Base-by-base conservation (phyloP, 1,284 basidiomycete species). In the Puccinia horiana region DNA sequence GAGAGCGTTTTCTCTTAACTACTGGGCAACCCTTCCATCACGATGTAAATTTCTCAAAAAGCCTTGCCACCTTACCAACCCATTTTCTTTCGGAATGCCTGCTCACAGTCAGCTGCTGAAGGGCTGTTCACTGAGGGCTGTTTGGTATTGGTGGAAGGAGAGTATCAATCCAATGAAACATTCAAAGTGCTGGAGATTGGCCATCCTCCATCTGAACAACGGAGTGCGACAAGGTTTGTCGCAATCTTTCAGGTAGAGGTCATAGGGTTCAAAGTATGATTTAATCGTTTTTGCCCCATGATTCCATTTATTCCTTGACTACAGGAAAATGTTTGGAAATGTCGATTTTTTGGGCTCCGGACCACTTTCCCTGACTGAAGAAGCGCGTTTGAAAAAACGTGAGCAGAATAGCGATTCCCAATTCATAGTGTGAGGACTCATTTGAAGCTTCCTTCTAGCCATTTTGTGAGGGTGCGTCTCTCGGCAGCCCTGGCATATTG, bases 111-210 rank as follows among this genome's bases (percentile, higher is more conserved):
- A 83, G 96, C 96, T 6, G 95, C 95, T 65, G 96, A 98, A 86
- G 97, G 97, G 0, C 88, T 99, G 20, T 99, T 98, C 86, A 98
- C 96, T 0, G 96, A 99, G 87, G 97, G 97, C 0, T 94, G 93
- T 83, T 93, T 98, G 87, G 94, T 95, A 0, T 90, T 99, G 12
- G 92, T 98, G 0, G 97, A 99, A 88, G 97, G 97, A 47, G 94
- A 96, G 85, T 99, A 98, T 86, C 98, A 94, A 0, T 92, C 95
- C 83, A 94, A 98, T 42, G 93, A 93, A 74, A 93, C 91, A 0
- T 89, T 99, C 78, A 90, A 92, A 83, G 95, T 98, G 9, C 91
- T 95, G 84, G 97, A 96, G 11, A 93, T 99, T 84, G 96, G 97
- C 0, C 96, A 99, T 87, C 97, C 97, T 0, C 97, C 97, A 32